Evolutionary conservation across 2,329 filamentous ascomycete species (phyloP), one percentile per base, ranked within the genome.

Genomic region (Verticillium isaacii): DNA sequence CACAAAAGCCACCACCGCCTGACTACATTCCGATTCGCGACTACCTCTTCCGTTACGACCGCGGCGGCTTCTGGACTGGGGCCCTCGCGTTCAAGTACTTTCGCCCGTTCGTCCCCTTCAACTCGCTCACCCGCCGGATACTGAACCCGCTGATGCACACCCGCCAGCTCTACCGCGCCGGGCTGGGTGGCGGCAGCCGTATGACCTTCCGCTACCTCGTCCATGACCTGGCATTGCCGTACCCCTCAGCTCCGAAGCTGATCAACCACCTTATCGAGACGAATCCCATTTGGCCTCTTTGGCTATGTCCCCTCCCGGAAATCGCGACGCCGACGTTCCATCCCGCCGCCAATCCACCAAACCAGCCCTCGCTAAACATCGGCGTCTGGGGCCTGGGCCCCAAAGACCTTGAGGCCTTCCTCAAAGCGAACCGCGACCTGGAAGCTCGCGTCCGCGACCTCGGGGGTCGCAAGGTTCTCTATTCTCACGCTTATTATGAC

Each of bases 1-100:
- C 8, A n/a, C 45, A 50, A 66, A 72, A 66, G 1, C 63, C 68
- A 5, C 60, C 66, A 6, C 65, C 73, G 17, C 72, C 73, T 2
- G 85, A 89, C 62, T 83, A 83, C 61, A 80, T 90, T 1, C 87
- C 87, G 0, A 67, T 90, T 0, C 74, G 75, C 2, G 88, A 90
- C 68, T 91, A 91, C 72, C 82, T 90, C 63, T 91, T 91, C 73
- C 83, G 88, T 17, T 90, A 89, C 74, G 87, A 91, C 70, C 82
- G 88, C 39, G 88, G 87, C 56, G 86, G 83, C 2, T 90, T 90
- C 74, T 91, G 88, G 88, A 84, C 84, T 3, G 88, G 84, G 11
- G 75, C 75, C 25, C 84, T 86, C 62, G 85, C 86, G 2, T 90
- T 88, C 73, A 72, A 76, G 25, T 90, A 90, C 73, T 89, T 90